phyloP scores from a whole-genome alignment of 805 yeast genomes.

The Starmerella powellii region DNA sequence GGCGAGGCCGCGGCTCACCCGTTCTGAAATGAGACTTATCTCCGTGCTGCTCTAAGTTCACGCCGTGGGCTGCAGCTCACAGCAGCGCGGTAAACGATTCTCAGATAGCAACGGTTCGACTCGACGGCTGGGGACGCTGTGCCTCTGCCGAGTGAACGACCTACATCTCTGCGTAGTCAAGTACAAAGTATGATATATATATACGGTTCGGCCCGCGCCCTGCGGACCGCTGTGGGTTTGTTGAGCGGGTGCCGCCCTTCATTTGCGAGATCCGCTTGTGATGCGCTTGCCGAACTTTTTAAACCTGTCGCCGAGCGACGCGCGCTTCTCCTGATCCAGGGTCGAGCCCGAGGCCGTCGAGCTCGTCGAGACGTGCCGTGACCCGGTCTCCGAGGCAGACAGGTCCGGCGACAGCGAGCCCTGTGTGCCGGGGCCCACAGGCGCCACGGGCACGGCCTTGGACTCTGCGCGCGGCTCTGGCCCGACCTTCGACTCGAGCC shows the following conservation, averaged over 20 bases:
- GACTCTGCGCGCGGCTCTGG: too few species aligned
- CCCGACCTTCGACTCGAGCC: too few species aligned
- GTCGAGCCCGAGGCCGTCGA: constrained; percentile 15
- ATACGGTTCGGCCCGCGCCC: too few species aligned
- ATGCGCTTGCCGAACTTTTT: constrained; percentile 23
- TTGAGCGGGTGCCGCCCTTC: too few species aligned
- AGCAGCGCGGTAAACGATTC: constrained; percentile 21
- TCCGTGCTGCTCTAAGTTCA: constrained; percentile 7
- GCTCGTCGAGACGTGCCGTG: constrained; percentile 9
- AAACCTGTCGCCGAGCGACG: constrained; percentile 21
- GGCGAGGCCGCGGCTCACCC: too few species aligned
- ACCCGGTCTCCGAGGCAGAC: too few species aligned
- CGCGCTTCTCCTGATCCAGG: constrained; percentile 12
- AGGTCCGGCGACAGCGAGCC: too few species aligned
- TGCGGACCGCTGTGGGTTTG: too few species aligned
- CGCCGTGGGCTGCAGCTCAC: too few species aligned
- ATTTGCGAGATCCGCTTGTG: constrained; percentile 17
- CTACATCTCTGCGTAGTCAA: not conserved
- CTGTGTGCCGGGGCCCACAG: too few species aligned
- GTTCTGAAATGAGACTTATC: constrained; percentile 15
- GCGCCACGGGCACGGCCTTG: too few species aligned
- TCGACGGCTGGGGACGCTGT: constrained; percentile 10
- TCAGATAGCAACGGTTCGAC: constrained; percentile 9
- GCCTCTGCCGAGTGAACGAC: not conserved
- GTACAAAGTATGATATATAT: too few species aligned